phyloP scores from a whole-genome alignment of 2,329 filamentous ascomycete species.

The Diplodia mutila region DNA sequence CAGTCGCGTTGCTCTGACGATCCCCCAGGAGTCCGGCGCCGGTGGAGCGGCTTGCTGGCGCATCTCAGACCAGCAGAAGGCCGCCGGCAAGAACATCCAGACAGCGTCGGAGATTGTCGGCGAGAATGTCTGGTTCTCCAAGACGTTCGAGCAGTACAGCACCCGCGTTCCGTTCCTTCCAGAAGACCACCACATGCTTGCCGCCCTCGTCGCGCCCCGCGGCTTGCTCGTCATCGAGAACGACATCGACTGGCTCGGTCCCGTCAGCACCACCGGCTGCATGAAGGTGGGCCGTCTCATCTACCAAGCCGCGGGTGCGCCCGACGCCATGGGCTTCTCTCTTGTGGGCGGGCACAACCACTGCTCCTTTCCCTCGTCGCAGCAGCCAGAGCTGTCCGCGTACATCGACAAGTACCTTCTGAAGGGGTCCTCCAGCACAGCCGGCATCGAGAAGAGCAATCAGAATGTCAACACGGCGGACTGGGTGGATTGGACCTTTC shows the following conservation, averaged over 20 bases:
- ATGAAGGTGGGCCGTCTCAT: constrained; percentile 60
- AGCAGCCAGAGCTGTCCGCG: constrained; percentile 54
- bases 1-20: constrained; percentile 61
- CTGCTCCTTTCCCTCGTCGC: constrained; percentile 59
- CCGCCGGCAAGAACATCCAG: constrained; percentile 62
- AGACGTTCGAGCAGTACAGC: constrained; percentile 57
- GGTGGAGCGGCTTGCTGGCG: constrained; percentile 67
- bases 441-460: constrained; percentile 40
- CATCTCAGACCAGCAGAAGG: constrained; percentile 50
- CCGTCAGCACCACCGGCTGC: constrained; percentile 60
- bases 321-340: constrained; percentile 62
- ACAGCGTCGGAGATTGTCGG: constrained; percentile 61
- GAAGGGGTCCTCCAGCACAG: constrained; percentile 36
- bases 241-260: constrained; percentile 62
- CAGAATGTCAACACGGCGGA: constrained; percentile 35
- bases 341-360: constrained; percentile 60
- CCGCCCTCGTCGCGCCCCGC: constrained; percentile 60
- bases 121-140: constrained; percentile 68
- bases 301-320: constrained; percentile 58
- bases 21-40: constrained; percentile 66
- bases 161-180: constrained; percentile 53
- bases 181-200: constrained; percentile 63
- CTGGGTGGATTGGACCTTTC: constrained; percentile 44
- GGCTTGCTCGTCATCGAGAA: constrained; percentile 62
- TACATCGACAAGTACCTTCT: constrained; percentile 62